A percentile compares a stretch with the other conserved stretches of the same genome.
Conservation (phyloP, 768 basidiomycete species). For the Lactarius sp. region DNA sequence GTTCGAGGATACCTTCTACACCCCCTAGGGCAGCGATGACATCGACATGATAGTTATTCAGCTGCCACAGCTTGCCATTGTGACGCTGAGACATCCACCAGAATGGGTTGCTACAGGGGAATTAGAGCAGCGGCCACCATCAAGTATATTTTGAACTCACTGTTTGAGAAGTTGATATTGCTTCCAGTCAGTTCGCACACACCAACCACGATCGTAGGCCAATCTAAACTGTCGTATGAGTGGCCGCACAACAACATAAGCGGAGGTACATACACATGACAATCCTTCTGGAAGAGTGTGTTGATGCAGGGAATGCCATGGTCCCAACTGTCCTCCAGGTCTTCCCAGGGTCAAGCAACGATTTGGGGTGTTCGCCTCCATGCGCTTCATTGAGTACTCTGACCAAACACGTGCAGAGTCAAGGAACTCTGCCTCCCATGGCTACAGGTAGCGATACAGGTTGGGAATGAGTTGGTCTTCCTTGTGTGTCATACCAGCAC, state of each 20-base stretch:
- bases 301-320: constrained; percentile 98
- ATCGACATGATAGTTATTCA: constrained; percentile 98
- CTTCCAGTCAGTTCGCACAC: constrained; percentile 96
- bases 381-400: constrained; percentile 98
- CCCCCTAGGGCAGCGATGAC: constrained; percentile 97
- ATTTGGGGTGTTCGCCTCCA: constrained; percentile 99
- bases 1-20: constrained; percentile 94
- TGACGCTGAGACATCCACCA: constrained; percentile 99
- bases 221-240: constrained; percentile 42
- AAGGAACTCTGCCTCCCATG: constrained; percentile 96
- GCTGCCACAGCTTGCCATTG: constrained; percentile 92
- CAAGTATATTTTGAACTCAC: constrained; percentile 39
- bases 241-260: constrained; percentile 1
- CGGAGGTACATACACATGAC: constrained; percentile 63
- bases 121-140: neutral
- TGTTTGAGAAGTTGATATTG: constrained; percentile 92
- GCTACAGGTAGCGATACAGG: constrained; percentile 92
- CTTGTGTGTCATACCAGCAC: constrained; percentile 96
- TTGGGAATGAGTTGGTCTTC: constrained; percentile 96
- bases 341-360: constrained; percentile 94
- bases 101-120: constrained; percentile 75
- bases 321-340: constrained; percentile 98
- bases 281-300: constrained; percentile 97
- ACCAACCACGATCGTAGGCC: constrained; percentile 99
- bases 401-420: constrained; percentile 99